Percentiles rank a stretch among this genome's conserved stretches.
Evolutionary conservation across 768 basidiomycete species (phyloP).

Genomic region (Pisolithus tinctorius): DNA sequence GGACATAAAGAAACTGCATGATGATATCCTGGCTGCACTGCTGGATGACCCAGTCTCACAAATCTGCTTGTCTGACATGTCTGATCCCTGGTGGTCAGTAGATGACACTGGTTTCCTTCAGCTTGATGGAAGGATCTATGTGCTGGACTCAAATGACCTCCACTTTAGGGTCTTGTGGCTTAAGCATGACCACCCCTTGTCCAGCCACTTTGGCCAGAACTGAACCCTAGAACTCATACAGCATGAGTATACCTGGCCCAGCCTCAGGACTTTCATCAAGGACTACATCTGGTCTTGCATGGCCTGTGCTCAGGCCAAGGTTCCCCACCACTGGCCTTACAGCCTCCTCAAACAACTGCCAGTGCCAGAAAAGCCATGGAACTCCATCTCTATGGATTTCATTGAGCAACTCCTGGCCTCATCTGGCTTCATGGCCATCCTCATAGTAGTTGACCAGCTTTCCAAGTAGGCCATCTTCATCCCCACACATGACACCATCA

Average conservation of each 20-base stretch:
- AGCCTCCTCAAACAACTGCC: not conserved
- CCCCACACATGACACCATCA: not conserved
- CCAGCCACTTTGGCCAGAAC: too few relatives aligned
- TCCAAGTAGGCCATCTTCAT: not conserved
- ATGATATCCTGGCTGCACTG: not conserved
- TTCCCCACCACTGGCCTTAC: not conserved
- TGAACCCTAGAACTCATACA: too few relatives aligned
- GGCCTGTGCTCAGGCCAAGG: not conserved
- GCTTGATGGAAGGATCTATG: too few relatives aligned
- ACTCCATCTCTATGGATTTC: conserved; percentile 3
- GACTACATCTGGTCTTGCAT: not conserved
- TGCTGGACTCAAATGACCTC: too few relatives aligned
- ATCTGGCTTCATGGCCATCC: conserved; percentile 1
- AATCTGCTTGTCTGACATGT: too few relatives aligned
- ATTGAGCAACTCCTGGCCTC: conserved; percentile 21
- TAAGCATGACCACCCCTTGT: too few relatives aligned
- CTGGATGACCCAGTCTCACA: too few relatives aligned
- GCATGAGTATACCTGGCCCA: too few relatives aligned
- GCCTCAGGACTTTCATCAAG: too few relatives aligned
- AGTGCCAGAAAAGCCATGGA: not conserved
- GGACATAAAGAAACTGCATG: not conserved
- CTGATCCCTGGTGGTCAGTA: too few relatives aligned
- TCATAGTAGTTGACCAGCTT: not conserved
- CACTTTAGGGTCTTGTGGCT: too few relatives aligned
- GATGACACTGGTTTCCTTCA: too few relatives aligned